phyloP scores from a whole-genome alignment of 2,329 filamentous ascomycete species.

The Colletotrichum coccodes region DNA sequence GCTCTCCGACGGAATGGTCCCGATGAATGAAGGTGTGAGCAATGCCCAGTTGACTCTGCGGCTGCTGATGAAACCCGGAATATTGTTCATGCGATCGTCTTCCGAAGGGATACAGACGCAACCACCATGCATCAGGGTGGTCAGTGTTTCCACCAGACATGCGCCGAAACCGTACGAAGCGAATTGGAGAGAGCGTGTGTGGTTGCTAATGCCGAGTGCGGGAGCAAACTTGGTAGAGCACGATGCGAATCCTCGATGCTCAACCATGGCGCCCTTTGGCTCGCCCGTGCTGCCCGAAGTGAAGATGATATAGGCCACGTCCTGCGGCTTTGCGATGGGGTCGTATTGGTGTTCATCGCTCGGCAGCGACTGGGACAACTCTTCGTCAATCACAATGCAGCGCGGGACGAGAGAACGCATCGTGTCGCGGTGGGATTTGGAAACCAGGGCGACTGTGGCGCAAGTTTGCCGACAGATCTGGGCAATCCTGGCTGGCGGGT shows the following conservation, averaged over 20 bases:
- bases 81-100: slow-evolving; percentile 52
- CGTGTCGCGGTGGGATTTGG: not conserved
- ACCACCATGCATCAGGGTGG: slow-evolving; percentile 48
- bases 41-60: slow-evolving; percentile 63
- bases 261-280: not conserved
- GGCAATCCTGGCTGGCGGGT: slow-evolving; percentile 34
- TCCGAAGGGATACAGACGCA: slow-evolving; percentile 51
- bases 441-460: slow-evolving; percentile 9
- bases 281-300: slow-evolving; percentile 2
- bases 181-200: slow-evolving; percentile 37
- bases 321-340: not conserved
- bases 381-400: slow-evolving; percentile 6
- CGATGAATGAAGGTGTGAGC: slow-evolving; percentile 67
- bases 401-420: not conserved
- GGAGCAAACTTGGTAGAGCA: slow-evolving; percentile 32
- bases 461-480: slow-evolving; percentile 24
- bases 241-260: not conserved
- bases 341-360: not conserved
- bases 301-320: slow-evolving; percentile 8
- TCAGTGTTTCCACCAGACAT: slow-evolving; percentile 49
- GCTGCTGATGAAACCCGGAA: slow-evolving; percentile 58
- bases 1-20: slow-evolving; percentile 47
- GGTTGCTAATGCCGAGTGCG: not conserved
- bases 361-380: slow-evolving; percentile 18
- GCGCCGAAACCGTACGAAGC: slow-evolving; percentile 50